Evolutionary conservation across 345 rosid species (phyloP), one percentile per base, ranked within the genome.

Genomic region (Chamaenerion angustifolium): DNA sequence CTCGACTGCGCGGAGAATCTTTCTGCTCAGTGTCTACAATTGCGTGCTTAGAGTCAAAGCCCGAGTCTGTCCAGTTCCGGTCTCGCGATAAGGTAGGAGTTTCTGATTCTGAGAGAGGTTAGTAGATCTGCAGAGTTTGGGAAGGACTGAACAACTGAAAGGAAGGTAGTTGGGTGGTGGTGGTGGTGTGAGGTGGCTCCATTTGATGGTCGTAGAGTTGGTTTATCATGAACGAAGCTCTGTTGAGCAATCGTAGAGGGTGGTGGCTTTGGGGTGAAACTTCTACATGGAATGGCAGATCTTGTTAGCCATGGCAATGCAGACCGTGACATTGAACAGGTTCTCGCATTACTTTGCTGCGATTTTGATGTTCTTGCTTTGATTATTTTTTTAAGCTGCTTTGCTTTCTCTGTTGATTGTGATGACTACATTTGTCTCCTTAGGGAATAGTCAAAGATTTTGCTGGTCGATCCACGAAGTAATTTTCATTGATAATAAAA

Each of bases 201-300:
- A 13, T 54, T 60, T 52, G 59, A 52, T 65, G 66, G 67, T 53
- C 61, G 77, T 64, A 48, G 55, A 59, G 62, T 65, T 60, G 51
- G 73, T 72, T 60, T 82, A 85, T 70, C 77, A 89, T 83, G 94
- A 82, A 71, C 83, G 93, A 95, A 68, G 77, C 80, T 67, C 75
- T 66, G 66, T 76, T 42, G 77, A 75, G 76, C 65, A 78, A 83
- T 83, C 90, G 83, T 65, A 79, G 84, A 70, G 76, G 85, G 82
- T 66, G 88, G 67, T 65, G 80, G 74, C 63, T 61, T 70, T 77
- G 68, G 62, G 75, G 82, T 77, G 67, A 76, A 66, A 62, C 67
- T 66, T 57, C 80, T 95, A 75, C 86, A 90, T 90, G 95, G 98
- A 90, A 85, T 89, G 95, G 98, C 92, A 77, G 88, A 90, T 86